Percentiles rank a stretch among this genome's conserved stretches.
Conservation (phyloP, 345 rosid species). For the Draba incana region DNA sequence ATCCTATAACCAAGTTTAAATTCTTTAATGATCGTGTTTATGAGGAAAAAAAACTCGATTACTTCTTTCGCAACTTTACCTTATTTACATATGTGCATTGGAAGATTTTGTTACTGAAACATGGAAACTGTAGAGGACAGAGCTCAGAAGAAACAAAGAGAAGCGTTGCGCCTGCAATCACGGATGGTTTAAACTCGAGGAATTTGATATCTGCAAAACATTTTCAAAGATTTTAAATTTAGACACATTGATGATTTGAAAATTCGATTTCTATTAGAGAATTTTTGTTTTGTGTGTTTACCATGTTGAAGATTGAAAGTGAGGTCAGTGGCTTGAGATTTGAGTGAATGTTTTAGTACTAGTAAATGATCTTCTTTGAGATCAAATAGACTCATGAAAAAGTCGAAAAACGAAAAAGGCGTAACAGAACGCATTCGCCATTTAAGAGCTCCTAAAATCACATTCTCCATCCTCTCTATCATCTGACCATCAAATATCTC, state of each 20-base stretch:
- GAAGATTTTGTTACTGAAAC: conserved; percentile 50
- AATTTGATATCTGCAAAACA: conserved; percentile 51
- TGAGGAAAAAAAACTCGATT: background rate
- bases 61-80: conserved; percentile 46
- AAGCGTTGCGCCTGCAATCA: conserved; percentile 70
- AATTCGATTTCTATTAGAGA: no score
- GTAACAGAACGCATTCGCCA: conserved; percentile 95
- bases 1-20: conserved; percentile 45
- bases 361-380: conserved; percentile 50
- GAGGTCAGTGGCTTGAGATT: conserved; percentile 59
- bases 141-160: conserved; percentile 63
- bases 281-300: conserved; percentile 19
- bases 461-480: conserved; percentile 69
- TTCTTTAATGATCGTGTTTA: background rate
- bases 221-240: background rate
- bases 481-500: conserved; percentile 56
- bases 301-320: conserved; percentile 68
- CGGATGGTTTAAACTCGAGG: conserved; percentile 76
- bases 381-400: conserved; percentile 58
- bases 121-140: conserved; percentile 52
- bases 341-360: conserved; percentile 47
- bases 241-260: background rate
- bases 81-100: conserved; percentile 63
- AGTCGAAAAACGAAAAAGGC: conserved; percentile 73
- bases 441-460: conserved; percentile 72